Percentiles rank a stretch among this genome's conserved stretches.
These are phyloP conservation scores for Stereum hirsutum DNA, from an alignment of 1,284 basidiomycete genomes.

Conservation along the genomic window DNA sequence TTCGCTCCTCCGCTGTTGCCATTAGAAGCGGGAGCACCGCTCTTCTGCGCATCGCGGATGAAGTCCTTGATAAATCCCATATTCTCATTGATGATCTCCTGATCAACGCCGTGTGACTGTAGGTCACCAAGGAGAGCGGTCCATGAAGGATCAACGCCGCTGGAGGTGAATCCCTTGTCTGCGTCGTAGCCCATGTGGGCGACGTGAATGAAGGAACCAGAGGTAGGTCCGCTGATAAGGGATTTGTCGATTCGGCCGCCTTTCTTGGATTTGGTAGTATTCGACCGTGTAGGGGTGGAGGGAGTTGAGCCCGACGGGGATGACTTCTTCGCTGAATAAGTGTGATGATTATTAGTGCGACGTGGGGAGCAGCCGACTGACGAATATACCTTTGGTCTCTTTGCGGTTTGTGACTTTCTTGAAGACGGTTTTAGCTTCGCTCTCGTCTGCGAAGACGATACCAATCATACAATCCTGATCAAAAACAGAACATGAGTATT, in stretches of 20 bases:
- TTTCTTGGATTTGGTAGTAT: constrained; percentile 53
- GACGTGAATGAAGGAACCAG: constrained; percentile 81
- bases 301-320: constrained; percentile 28
- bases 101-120: constrained; percentile 60
- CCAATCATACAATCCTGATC: constrained; percentile 87
- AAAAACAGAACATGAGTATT: too few relatives aligned
- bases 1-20: constrained; percentile 18
- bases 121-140: constrained; percentile 69
- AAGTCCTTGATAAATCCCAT: constrained; percentile 89
- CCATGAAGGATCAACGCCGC: constrained; percentile 93
- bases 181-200: constrained; percentile 94
- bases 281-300: too few relatives aligned
- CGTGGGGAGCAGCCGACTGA: constrained; percentile 3
- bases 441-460: constrained; percentile 84
- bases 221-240: constrained; percentile 78
- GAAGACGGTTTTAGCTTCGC: constrained; percentile 81
- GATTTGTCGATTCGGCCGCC: constrained; percentile 72
- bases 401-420: constrained; percentile 81
- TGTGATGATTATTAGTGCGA: constrained; percentile 11
- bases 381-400: constrained; percentile 43
- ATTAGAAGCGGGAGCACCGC: constrained; percentile 16
- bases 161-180: constrained; percentile 79
- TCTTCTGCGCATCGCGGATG: constrained; percentile 50
- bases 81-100: constrained; percentile 59
- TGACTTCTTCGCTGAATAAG: constrained; percentile 22